Conservation (phyloP, 1,284 basidiomycete genomes). For the Puccinia novopanici region DNA sequence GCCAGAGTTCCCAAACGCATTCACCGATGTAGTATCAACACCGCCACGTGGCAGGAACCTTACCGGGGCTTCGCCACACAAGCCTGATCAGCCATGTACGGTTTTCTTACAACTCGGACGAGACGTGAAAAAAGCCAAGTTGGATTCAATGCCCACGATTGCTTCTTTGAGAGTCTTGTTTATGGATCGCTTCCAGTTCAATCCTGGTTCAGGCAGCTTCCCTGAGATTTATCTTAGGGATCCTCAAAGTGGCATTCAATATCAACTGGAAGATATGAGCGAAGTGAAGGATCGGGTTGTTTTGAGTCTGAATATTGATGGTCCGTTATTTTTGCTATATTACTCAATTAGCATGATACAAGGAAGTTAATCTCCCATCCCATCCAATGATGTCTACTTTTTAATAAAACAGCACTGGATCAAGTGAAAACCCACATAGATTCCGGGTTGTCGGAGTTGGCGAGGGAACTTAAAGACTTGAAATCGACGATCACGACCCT, state of each 20-base stretch:
- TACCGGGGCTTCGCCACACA: conserved; percentile 48
- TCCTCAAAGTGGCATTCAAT: conserved; percentile 83
- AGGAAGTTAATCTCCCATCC: not conserved
- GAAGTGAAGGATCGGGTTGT: conserved; percentile 86
- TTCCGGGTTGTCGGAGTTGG: conserved; percentile 77
- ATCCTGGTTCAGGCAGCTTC: conserved; percentile 83
- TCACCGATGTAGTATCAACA: conserved; percentile 41
- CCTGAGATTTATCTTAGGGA: conserved; percentile 94
- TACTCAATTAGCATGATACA: not conserved
- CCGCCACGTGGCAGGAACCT: conserved; percentile 16
- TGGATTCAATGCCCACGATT: conserved; percentile 70
- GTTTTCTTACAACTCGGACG: conserved; percentile 88
- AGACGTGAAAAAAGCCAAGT: conserved; percentile 81
- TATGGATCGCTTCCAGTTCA: conserved; percentile 92
- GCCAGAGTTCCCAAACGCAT: conserved; percentile 25
- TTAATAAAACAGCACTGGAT: conserved; percentile 73
- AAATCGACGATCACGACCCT: conserved; percentile 67
- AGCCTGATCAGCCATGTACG: conserved; percentile 60
- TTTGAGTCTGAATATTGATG: conserved; percentile 91
- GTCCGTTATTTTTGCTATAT: conserved; percentile 64
- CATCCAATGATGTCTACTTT: not conserved
- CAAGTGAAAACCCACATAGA: conserved; percentile 99
- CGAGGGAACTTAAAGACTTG: conserved; percentile 88
- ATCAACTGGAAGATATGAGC: conserved; percentile 92
- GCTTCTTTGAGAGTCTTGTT: conserved; percentile 79